Conservation (phyloP, 1,284 basidiomycete genomes). For the Ceratobasidium sp. region DNA sequence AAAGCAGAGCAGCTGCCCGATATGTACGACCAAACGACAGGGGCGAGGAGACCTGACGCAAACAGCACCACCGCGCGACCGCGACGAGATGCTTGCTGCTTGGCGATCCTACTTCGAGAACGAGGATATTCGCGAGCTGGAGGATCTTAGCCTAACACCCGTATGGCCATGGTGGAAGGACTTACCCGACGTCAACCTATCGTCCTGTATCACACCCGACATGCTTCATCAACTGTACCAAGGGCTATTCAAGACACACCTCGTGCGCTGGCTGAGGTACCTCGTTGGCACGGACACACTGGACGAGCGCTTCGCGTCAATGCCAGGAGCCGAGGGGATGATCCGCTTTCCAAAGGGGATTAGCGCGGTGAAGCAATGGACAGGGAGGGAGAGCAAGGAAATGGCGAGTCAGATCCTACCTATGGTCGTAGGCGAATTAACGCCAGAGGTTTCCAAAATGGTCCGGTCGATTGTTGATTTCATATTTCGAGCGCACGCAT, state of each 20-base stretch:
- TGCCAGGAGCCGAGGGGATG: slow-evolving; percentile 16
- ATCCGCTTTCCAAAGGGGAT: slow-evolving; percentile 13
- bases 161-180: slow-evolving; percentile 39
- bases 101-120: background rate
- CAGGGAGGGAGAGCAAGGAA: slow-evolving; percentile 18
- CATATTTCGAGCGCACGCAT: slow-evolving; percentile 11
- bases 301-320: background rate
- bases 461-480: background rate
- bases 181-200: slow-evolving; percentile 38
- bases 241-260: slow-evolving; percentile 26
- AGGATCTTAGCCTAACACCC: background rate
- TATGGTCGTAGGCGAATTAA: background rate
- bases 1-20: slow-evolving; percentile 16
- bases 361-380: background rate
- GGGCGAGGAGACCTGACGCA: background rate
- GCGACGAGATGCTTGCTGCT: slow-evolving; percentile 14
- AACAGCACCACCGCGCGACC: background rate
- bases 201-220: slow-evolving; percentile 42
- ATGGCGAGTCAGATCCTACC: background rate
- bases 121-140: background rate
- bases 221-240: slow-evolving; percentile 49
- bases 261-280: background rate
- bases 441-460: background rate
- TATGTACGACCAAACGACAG: background rate
- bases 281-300: background rate